These are phyloP conservation scores for Wickerhamomyces chaumierensis DNA, from an alignment of 805 yeast genomes.

Conservation along the genomic window DNA sequence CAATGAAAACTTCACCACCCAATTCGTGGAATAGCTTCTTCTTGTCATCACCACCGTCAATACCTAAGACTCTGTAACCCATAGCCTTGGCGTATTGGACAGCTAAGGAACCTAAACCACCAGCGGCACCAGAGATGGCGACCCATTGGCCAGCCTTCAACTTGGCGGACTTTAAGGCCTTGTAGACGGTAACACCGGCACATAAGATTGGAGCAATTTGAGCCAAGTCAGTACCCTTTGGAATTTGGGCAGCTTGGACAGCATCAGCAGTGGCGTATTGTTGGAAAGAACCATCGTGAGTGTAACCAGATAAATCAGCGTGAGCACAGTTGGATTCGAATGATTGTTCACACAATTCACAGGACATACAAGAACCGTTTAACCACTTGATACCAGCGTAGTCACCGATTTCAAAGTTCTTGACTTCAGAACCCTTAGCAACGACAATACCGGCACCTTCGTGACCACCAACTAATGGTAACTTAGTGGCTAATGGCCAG, in stretches of 20 bases:
- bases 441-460: conserved; percentile 69
- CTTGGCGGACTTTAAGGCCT: conserved; percentile 51
- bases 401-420: conserved; percentile 53
- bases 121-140: conserved; percentile 69
- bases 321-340: conserved; percentile 56
- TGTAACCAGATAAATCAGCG: conserved; percentile 65
- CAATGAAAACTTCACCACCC: conserved; percentile 57
- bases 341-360: conserved; percentile 51
- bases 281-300: conserved; percentile 40
- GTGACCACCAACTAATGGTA: conserved; percentile 63
- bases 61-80: conserved; percentile 62
- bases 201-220: conserved; percentile 53
- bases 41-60: conserved; percentile 69
- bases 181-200: conserved; percentile 38
- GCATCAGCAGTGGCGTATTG: conserved; percentile 58
- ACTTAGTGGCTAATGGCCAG: conserved; percentile 46
- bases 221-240: conserved; percentile 42
- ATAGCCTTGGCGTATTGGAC: conserved; percentile 67
- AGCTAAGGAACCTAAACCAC: conserved; percentile 71
- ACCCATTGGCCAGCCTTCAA: conserved; percentile 61
- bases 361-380: conserved; percentile 53
- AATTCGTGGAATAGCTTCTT: conserved; percentile 36
- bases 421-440: conserved; percentile 47
- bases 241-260: conserved; percentile 50
- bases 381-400: conserved; percentile 61